Conservation (phyloP, 192 early-diverging fungal genomes). For the Mortierella hygrophila region DNA sequence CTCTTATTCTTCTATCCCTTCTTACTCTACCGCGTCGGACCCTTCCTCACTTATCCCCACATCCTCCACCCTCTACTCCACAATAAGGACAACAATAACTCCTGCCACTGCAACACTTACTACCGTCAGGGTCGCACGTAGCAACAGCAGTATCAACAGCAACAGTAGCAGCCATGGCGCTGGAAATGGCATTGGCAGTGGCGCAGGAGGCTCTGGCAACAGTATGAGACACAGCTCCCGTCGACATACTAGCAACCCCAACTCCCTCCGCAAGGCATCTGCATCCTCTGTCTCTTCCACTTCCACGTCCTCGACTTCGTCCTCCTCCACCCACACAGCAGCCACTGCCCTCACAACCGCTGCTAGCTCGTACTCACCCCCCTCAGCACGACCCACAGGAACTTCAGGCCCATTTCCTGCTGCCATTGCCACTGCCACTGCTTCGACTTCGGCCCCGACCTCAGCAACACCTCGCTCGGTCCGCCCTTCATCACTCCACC, state of each 20-base stretch:
- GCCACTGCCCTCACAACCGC: neutral
- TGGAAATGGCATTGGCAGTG: neutral
- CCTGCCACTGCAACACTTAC: neutral
- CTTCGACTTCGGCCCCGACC: neutral
- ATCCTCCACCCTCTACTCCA: conserved; percentile 8
- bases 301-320: neutral
- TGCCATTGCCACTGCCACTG: too few relatives aligned
- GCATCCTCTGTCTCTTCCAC: neutral
- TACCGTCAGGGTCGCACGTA: conserved; percentile 3
- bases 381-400: neutral
- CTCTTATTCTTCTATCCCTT: neutral
- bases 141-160: conserved; percentile 8
- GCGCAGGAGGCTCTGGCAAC: neutral
- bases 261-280: neutral
- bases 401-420: neutral
- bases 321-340: neutral
- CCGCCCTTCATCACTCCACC: neutral
- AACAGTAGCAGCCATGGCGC: neutral
- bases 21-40: neutral
- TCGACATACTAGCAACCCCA: neutral
- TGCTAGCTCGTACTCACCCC: neutral
- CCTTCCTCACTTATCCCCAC: conserved; percentile 6
- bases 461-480: neutral
- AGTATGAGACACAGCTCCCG: neutral
- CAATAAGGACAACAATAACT: neutral